Evolutionary conservation across 345 rosid genomes (phyloP), one percentile per base, ranked within the genome.

Genomic region (Excoecaria agallocha): DNA sequence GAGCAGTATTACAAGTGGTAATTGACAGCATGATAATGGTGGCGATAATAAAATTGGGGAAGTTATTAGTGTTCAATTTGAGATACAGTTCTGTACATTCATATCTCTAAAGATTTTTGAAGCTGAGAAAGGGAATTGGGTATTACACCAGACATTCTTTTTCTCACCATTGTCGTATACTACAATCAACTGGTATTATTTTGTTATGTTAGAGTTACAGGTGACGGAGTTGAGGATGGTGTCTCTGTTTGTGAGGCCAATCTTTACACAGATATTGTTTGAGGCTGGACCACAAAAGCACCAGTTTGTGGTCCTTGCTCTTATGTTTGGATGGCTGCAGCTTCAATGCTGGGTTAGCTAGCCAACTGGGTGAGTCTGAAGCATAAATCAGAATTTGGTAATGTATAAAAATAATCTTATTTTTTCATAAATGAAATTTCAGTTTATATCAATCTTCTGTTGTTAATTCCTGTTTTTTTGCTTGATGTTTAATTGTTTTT

Each of bases 1-100:
- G 86, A 83, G 38, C 76, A 82, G 63, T 85, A 85, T 43, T 90
- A 78, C 77, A 95, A 86, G 82, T 93, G 98, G 98, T 71, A 22
- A 58, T 59, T 30, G 30, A 30, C 2, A 30, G 30, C 30, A 0
- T 30, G 30, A 30, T 30, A 30, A 2, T 30, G 30, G 30, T 30
- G 30, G 30, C 2, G 30, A 30, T 30, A 30, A 30, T 30, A 30
- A 30, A 30, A 30, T 30, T 30, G 30, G 30, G 30, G 30, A 30
- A 30, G 2, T 30, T 30, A 30, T 30, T 30, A 30, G 30, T 30
- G n/a, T 58, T 55, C 59, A 16, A 69, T 54, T 52, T 20, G 64
- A 45, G 37, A 59, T 7, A 6, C 9, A 69, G 50, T 30, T 25
- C 41, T 24, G 49, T 37, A 39, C 55, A 8, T 71, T 19, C 7